These are phyloP conservation scores for Hypoxylon lienhwacheense DNA, from an alignment of 495 filamentous ascomycete genomes.

Conservation along the genomic window DNA sequence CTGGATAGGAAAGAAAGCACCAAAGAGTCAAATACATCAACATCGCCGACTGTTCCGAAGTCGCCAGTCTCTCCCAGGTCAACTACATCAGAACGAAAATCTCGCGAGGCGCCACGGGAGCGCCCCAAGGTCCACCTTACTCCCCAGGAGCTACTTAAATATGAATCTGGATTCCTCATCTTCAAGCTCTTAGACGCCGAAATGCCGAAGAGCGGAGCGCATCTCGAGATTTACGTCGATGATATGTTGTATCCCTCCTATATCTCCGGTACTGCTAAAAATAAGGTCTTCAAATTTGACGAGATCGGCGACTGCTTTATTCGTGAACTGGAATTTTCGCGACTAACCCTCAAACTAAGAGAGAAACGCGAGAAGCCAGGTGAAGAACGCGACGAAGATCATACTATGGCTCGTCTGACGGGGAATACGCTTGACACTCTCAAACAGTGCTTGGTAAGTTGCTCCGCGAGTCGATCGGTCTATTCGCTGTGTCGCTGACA, in stretches of 20 bases:
- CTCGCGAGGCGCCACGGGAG: constrained; percentile 60
- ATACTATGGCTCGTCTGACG: constrained; percentile 77
- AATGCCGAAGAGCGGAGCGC: constrained; percentile 70
- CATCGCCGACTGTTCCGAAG: constrained; percentile 33
- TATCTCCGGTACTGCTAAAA: constrained; percentile 70
- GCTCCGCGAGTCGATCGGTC: neutral
- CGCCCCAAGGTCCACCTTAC: constrained; percentile 76
- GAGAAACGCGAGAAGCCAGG: constrained; percentile 73
- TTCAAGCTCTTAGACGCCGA: constrained; percentile 92
- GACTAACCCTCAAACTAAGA: constrained; percentile 82
- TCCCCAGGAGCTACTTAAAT: constrained; percentile 74
- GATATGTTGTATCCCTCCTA: constrained; percentile 93
- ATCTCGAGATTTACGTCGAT: constrained; percentile 89
- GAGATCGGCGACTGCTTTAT: constrained; percentile 96
- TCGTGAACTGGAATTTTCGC: constrained; percentile 92
- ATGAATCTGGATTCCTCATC: constrained; percentile 90
- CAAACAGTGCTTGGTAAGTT: constrained; percentile 76
- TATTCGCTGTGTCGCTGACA: constrained; percentile 19
- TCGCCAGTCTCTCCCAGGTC: constrained; percentile 36
- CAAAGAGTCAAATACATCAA: constrained; percentile 40
- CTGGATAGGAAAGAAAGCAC: constrained; percentile 38
- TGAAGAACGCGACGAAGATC: constrained; percentile 66
- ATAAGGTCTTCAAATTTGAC: constrained; percentile 67
- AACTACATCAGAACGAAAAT: constrained; percentile 49
- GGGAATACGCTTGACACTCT: constrained; percentile 85